These are phyloP conservation scores for Durotheca rogersii DNA, from an alignment of 495 filamentous ascomycete genomes.

Conservation along the genomic window DNA sequence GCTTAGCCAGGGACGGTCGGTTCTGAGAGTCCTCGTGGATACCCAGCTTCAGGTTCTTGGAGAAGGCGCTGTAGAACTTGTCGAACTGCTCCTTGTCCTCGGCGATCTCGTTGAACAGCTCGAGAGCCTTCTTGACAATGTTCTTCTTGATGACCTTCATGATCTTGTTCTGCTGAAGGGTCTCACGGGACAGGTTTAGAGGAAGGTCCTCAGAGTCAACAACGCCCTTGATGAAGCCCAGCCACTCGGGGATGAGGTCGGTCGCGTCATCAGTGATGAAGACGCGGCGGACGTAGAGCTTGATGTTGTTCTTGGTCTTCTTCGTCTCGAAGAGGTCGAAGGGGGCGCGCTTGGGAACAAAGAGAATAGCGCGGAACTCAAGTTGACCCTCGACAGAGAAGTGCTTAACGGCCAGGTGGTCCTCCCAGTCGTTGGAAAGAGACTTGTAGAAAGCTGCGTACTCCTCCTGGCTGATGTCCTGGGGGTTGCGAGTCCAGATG, in stretches of 20 bases:
- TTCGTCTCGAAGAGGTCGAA: conserved; percentile 99
- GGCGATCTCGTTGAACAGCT: conserved; percentile 97
- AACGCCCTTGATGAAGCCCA: conserved; percentile 98
- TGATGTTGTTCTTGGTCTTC: conserved; percentile 99
- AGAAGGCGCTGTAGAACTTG: conserved; percentile 99
- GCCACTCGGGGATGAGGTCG: conserved; percentile 98
- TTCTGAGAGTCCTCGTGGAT: conserved; percentile 99
- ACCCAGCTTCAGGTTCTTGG: conserved; percentile 99
- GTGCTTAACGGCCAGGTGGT: conserved; percentile 99
- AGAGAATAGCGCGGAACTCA: conserved; percentile 99
- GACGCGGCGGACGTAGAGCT: conserved; percentile 99
- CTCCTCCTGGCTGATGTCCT: conserved; percentile 94
- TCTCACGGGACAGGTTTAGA: conserved; percentile 99
- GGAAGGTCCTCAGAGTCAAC: conserved; percentile 99
- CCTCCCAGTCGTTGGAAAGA: conserved; percentile 99
- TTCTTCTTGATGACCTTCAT: conserved; percentile 99
- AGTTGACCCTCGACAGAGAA: conserved; percentile 99
- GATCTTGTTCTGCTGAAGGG: conserved; percentile 99
- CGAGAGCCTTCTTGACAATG: conserved; percentile 99
- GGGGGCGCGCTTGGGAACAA: conserved; percentile 98
- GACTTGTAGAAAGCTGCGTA: conserved; percentile 99
- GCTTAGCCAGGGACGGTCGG: conserved; percentile 89
- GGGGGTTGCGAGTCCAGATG: conserved; percentile 98
- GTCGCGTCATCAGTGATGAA: conserved; percentile 99
- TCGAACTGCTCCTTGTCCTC: conserved; percentile 99